Evolutionary conservation across 345 rosid species (phyloP).

Genomic region (Hibiscus tridactylites): DNA sequence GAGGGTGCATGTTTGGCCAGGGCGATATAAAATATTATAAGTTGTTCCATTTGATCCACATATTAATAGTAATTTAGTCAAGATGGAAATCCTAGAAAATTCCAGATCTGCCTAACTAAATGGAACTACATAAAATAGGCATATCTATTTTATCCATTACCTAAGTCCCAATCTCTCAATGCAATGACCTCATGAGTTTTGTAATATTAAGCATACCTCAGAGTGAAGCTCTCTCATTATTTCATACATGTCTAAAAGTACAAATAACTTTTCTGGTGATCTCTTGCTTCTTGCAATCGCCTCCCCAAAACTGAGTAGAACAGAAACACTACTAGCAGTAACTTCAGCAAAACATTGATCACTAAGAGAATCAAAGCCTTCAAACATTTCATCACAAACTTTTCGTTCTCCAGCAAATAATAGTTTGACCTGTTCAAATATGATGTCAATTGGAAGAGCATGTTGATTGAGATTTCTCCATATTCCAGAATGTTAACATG

Average conservation of each 20-base stretch:
- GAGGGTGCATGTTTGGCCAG: background rate
- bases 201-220: conserved; percentile 52
- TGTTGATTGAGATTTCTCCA: background rate
- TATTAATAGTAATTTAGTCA: background rate
- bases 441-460: conserved; percentile 8
- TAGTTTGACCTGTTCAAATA: conserved; percentile 67
- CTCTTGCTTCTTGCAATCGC: conserved; percentile 97
- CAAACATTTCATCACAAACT: conserved; percentile 88
- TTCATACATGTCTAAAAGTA: conserved; percentile 96
- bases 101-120: background rate
- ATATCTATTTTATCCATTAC: background rate
- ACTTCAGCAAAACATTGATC: conserved; percentile 95
- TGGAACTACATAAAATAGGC: background rate
- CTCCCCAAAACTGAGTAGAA: conserved; percentile 98
- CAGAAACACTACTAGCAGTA: conserved; percentile 66
- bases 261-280: conserved; percentile 96
- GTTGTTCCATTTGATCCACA: background rate
- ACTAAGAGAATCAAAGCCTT: conserved; percentile 72
- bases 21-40: background rate
- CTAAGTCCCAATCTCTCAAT: background rate
- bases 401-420: conserved; percentile 89
- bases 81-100: background rate
- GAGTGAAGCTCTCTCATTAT: conserved; percentile 93
- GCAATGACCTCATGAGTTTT: background rate
- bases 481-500: conserved; percentile 20